Conservation (phyloP, 306 rosid genomes). For the Cucurbita pepo region DNA sequence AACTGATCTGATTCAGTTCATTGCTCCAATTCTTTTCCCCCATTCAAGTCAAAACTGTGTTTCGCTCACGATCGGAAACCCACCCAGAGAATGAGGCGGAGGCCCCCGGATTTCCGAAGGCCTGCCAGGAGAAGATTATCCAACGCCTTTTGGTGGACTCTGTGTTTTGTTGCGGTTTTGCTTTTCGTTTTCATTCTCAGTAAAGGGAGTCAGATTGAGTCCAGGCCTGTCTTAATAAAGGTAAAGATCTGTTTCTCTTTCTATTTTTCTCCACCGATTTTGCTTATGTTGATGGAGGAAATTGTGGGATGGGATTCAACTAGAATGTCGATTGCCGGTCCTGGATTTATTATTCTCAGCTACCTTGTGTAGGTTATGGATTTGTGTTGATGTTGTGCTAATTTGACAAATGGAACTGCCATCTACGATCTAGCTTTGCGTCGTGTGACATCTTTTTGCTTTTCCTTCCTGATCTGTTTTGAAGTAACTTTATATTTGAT, state of each 20-base stretch:
- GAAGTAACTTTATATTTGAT: not conserved
- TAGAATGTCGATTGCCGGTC: not conserved
- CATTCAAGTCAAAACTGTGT: not conserved
- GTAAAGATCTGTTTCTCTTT: constrained; percentile 16
- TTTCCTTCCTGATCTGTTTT: not conserved
- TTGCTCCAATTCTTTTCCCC: not conserved
- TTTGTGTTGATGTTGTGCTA: not conserved
- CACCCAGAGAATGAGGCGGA: constrained; percentile 49
- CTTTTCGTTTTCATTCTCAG: constrained; percentile 52
- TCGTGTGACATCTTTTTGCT: not conserved
- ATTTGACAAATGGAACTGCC: not conserved
- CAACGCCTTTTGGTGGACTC: constrained; percentile 55
- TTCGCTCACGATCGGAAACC: not conserved
- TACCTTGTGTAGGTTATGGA: not conserved
- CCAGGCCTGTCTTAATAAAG: constrained; percentile 47
- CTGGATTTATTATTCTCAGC: not conserved
- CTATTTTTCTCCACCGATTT: constrained; percentile 22
- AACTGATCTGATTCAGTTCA: not conserved
- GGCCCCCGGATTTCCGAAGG: constrained; percentile 64
- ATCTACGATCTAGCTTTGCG: not conserved
- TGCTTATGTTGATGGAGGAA: not conserved
- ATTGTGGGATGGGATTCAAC: not conserved
- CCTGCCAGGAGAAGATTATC: constrained; percentile 66
- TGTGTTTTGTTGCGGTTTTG: constrained; percentile 51
- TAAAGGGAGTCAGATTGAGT: constrained; percentile 64